Evolutionary conservation across 331 rosid genomes (phyloP).

Genomic region (Rhamnella rubrinervis): DNA sequence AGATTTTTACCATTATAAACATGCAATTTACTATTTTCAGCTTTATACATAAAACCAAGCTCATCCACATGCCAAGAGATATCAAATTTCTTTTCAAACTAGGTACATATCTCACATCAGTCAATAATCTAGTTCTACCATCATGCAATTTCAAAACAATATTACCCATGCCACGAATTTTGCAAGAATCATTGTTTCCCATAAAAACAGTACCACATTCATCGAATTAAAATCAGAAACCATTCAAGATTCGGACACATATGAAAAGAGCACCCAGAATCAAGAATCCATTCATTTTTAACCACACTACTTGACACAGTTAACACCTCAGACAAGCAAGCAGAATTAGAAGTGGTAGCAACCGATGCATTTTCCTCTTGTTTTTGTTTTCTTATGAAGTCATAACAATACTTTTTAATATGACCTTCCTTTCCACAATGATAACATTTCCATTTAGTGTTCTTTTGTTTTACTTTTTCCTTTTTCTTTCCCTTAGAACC

Average conservation of each 20-base stretch:
- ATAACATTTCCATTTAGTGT: too few species aligned
- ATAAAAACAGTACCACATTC: too few species aligned
- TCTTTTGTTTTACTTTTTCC: too few species aligned
- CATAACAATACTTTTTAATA: too few species aligned
- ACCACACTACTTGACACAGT: neutral
- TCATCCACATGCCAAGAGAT: neutral
- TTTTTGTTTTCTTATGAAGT: too few species aligned
- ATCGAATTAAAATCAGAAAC: neutral
- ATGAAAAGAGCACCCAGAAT: neutral
- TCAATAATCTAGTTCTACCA: neutral
- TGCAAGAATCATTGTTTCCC: neutral
- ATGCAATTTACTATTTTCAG: neutral
- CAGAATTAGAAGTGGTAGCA: too few species aligned
- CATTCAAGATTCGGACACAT: neutral
- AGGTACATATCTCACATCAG: neutral
- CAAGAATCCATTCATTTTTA: too few species aligned
- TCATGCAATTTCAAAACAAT: too few species aligned
- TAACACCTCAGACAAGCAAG: neutral
- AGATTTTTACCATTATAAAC: neutral
- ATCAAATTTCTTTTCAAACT: too few species aligned
- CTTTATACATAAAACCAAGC: neutral
- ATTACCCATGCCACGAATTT: neutral
- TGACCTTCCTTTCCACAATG: too few species aligned
- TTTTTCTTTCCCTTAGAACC: neutral
- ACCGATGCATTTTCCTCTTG: too few species aligned